Conservation (phyloP, 345 rosid genomes). For the Eucalyptus cloeziana region DNA sequence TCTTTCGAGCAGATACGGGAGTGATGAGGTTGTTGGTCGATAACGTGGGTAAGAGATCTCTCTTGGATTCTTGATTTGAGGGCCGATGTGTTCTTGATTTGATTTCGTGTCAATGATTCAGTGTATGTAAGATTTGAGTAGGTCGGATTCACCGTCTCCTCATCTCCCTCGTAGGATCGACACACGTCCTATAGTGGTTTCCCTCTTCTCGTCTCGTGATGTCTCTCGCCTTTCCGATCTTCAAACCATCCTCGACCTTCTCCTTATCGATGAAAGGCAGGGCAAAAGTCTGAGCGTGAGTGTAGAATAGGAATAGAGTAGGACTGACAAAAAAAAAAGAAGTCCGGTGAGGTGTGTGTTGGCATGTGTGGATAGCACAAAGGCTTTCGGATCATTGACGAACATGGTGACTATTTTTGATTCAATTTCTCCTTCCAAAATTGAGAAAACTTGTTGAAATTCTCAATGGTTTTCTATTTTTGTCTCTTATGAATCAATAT, state of each 20-base stretch:
- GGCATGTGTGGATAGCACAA: too few relatives aligned
- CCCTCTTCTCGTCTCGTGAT: not conserved
- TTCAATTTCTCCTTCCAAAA: not conserved
- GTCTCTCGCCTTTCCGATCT: not conserved
- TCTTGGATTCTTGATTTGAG: not conserved
- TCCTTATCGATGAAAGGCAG: not conserved
- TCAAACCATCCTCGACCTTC: not conserved
- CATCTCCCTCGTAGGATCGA: not conserved
- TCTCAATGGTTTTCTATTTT: not conserved
- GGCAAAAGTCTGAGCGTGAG: too few relatives aligned
- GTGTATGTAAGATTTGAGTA: not conserved
- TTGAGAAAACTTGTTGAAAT: not conserved
- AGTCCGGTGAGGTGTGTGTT: not conserved
- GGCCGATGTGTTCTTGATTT: not conserved
- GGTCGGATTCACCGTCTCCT: not conserved
- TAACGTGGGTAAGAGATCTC: not conserved
- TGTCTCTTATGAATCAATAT: not conserved
- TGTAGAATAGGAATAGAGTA: too few relatives aligned
- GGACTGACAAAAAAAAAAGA: too few relatives aligned
- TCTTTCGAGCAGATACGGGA: not conserved
- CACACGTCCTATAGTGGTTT: not conserved
- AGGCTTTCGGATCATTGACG: too few relatives aligned
- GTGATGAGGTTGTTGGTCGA: rapidly evolving
- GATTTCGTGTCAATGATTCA: not conserved
- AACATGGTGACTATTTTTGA: not conserved